Percentiles rank a stretch among this genome's conserved stretches.
phyloP scores from a whole-genome alignment of 768 basidiomycete genomes.

The Megacollybia marginata region DNA sequence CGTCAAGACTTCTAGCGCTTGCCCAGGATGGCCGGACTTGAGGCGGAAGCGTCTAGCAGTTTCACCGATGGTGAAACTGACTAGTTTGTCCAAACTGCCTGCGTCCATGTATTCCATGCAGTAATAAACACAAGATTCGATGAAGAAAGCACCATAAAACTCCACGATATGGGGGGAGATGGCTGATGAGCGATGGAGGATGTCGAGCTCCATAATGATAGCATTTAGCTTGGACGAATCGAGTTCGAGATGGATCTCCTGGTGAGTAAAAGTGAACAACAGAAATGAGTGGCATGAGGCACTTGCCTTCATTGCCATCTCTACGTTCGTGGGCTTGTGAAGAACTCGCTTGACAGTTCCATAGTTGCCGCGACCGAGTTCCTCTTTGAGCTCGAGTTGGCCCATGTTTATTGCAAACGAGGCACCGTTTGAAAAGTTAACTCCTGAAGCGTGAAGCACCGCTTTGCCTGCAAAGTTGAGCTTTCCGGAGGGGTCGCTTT shows the following conservation, averaged over 20 bases:
- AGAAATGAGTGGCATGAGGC: not conserved
- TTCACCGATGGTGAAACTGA: conserved; percentile 21
- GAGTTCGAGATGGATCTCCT: conserved; percentile 97
- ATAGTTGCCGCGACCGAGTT: conserved; percentile 94
- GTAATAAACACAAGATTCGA: conserved; percentile 99
- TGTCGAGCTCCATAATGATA: conserved; percentile 98
- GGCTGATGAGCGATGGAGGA: conserved; percentile 76
- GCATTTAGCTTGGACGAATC: conserved; percentile 90
- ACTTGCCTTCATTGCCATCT: conserved; percentile 97
- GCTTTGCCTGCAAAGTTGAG: conserved; percentile 94
- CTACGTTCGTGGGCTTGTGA: conserved; percentile 89
- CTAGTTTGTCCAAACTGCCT: conserved; percentile 85
- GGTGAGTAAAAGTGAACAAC: conserved; percentile 1
- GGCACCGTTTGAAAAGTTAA: conserved; percentile 80
- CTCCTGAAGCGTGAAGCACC: conserved; percentile 80
- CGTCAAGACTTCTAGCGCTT: conserved; percentile 9
- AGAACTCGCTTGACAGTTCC: conserved; percentile 95
- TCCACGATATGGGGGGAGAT: conserved; percentile 90
- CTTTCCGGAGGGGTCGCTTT: conserved; percentile 90
- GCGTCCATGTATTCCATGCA: conserved; percentile 99
- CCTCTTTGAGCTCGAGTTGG: conserved; percentile 84
- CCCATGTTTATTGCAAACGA: conserved; percentile 94
- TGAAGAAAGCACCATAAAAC: conserved; percentile 98
- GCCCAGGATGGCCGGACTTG: conserved; percentile 5
- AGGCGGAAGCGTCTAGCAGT: conserved; percentile 2